Base-by-base conservation (phyloP, 441 rosid species). In the Theobroma grandiflorum region DNA sequence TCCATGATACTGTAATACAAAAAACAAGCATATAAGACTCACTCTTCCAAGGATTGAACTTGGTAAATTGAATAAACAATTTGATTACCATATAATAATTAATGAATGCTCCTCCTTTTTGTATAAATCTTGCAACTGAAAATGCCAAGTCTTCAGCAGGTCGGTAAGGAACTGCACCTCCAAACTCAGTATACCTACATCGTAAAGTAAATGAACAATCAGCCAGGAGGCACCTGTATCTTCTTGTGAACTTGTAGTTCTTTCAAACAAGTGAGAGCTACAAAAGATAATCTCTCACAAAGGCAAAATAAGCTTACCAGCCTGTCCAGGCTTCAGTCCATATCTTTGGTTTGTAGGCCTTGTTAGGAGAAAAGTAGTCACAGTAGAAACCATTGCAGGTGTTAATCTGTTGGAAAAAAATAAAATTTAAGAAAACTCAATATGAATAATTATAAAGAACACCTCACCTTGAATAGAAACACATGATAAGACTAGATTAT, bases 291-390 rank as follows among this genome's bases (percentile, higher is more conserved):
- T 50, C 22, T 14, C 15, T 38, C 71, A 37, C 59, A 4, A 70
- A 50, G 65, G 71, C 43, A 79, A 57, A 73, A 75, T 6, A 14
- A 3, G 59, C 80, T 87, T 90, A 97, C 99, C 99, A 97, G 84
- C 98, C 99, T 49, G 98, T 95, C 99, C 99, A 97, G 71, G 98
- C 98, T 85, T 97, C 99, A 1, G 99, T 97, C 99, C 99, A 97
- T 93, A 97, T 93, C 87, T 93, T 95, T 33, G 99, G 99, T 79
- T 97, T 97, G 85, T 94, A 92, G 22, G 87, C 88, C 86, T 94
- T 94, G 94, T 95, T 97, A 2, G 99, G 98, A 50, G 96, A 88
- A 88, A 95, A 97, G 85, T 97, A 93, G 58, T 97, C 97, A 9
- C 99, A 95, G 82, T 95, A 97, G 87, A 95, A 97, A 68, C 99